phyloP scores from a whole-genome alignment of 352 stramenopile species.

The Pythium aquatile region DNA sequence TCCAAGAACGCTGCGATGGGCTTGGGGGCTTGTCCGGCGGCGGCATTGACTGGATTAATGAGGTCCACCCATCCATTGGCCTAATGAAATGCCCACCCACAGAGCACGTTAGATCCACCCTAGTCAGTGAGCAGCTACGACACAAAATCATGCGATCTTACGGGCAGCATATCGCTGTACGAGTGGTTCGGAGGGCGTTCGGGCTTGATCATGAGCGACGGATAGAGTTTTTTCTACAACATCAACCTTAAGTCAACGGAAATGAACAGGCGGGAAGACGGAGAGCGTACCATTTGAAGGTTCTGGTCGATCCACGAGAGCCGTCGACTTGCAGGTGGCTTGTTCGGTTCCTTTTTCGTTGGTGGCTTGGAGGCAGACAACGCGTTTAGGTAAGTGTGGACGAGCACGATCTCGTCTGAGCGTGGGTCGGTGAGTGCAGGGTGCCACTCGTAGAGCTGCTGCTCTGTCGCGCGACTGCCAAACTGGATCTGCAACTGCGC shows the following conservation, averaged over 20 bases:
- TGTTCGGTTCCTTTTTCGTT: conserved; percentile 25
- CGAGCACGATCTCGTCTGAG: conserved; percentile 68
- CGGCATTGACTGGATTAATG: conserved; percentile 5
- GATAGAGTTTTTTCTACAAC: conserved; percentile 53
- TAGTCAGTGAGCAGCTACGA: no score
- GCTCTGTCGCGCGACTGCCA: conserved; percentile 40
- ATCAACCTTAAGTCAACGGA: background rate
- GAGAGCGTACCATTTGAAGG: conserved; percentile 48
- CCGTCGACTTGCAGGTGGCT: conserved; percentile 27
- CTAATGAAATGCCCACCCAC: conserved; percentile 22
- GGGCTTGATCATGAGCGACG: conserved; percentile 49
- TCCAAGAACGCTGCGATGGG: conserved; percentile 26
- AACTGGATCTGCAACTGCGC: conserved; percentile 57
- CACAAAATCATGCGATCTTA: conserved; percentile 23
- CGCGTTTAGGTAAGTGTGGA: conserved; percentile 79
- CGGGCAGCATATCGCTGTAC: conserved; percentile 72
- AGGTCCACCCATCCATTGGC: conserved; percentile 74
- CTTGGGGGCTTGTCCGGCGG: background rate
- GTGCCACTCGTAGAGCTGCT: conserved; percentile 76
- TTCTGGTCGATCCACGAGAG: conserved; percentile 77
- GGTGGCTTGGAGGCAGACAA: conserved; percentile 23
- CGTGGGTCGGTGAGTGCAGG: conserved; percentile 38
- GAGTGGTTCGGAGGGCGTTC: conserved; percentile 75
- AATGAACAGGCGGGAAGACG: background rate
- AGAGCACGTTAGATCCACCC: background rate